These are phyloP conservation scores for Naganishia sp. DNA, from an alignment of 1,284 basidiomycete genomes.

Conservation along the genomic window DNA sequence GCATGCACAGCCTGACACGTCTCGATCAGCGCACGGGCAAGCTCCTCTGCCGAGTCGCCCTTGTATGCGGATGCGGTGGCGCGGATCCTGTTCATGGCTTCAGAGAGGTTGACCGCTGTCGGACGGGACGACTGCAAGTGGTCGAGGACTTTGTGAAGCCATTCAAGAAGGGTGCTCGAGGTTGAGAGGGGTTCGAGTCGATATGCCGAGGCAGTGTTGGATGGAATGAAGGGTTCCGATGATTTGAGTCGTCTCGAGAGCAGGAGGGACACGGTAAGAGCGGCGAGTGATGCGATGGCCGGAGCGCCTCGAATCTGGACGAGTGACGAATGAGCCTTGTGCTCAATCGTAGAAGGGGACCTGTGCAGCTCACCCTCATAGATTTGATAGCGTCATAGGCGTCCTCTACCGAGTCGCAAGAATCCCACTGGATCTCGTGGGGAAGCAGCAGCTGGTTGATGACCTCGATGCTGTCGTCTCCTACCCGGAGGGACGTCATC, in stretches of 20 bases:
- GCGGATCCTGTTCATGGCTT: slow-evolving; percentile 71
- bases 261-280: slow-evolving; percentile 66
- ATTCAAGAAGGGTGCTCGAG: slow-evolving; percentile 57
- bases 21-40: slow-evolving; percentile 64
- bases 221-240: slow-evolving; percentile 38
- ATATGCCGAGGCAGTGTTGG: slow-evolving; percentile 56
- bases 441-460: slow-evolving; percentile 82
- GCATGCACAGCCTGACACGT: slow-evolving; percentile 63
- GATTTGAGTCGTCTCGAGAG: slow-evolving; percentile 43
- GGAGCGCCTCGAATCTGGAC: slow-evolving; percentile 82
- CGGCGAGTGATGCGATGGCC: slow-evolving; percentile 87
- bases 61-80: slow-evolving; percentile 43
- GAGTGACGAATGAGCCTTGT: background rate
- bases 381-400: slow-evolving; percentile 88
- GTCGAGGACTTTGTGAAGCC: slow-evolving; percentile 64
- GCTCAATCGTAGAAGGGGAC: background rate
- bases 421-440: slow-evolving; percentile 73
- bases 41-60: slow-evolving; percentile 37
- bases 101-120: slow-evolving; percentile 88
- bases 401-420: slow-evolving; percentile 70
- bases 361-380: slow-evolving; percentile 68
- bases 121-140: slow-evolving; percentile 83
- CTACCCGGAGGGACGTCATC: slow-evolving; percentile 65
- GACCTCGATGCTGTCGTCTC: slow-evolving; percentile 67
- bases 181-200: slow-evolving; percentile 58